Base-by-base conservation (phyloP, 2,329 filamentous ascomycete species). In the Alternaria gansuensis region DNA sequence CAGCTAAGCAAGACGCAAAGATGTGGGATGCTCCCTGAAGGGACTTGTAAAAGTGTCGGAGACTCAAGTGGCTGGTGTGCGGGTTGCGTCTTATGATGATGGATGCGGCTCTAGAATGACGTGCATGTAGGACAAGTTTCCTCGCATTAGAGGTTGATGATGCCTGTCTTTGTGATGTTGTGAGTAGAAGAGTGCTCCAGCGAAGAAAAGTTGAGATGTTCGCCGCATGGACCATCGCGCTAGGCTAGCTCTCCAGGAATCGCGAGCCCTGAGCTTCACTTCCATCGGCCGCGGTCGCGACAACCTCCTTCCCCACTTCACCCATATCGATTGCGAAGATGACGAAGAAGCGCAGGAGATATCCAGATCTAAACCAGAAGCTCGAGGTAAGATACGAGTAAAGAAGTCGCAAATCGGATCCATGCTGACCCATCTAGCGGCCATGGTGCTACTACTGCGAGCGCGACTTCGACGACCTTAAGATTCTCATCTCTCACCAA, bases 371-470 rank as follows among this genome's bases (percentile, higher is more conserved):
- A 68, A 91, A 98, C 81, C 93, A 98, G 80, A 84, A 97, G 69
- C 86, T 99, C 63, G 82, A 84, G 67, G 56, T 59, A 29, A 26
- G 56, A 46, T 10, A 45, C 17, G 11, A 11, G 33, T 31, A 4
- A 8, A 26, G 23, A 23, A 49, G 43, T 14, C 11, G 45, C 28
- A 50, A 26, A 14, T 28, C 8, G 11, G 24, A 33, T 40, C 31
- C n/a, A 31, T n/a, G 40, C 45, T 59, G 46, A 59, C 45, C 21
- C 45, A 13, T 28, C 11, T 45, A 59, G 56, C 90, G 93, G 57
- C 90, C 94, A 49, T 98, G 93, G 93, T 99, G 95, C 82, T 99
- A 97, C 81, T 99, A 99, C 83, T 99, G 95, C 89, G 95, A 99
- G 80, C 91, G 94, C 81, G 94, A 98, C 80, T 99, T 98, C 77